Base-by-base conservation (phyloP, 345 rosid species). In the Bruguiera sexangula region DNA sequence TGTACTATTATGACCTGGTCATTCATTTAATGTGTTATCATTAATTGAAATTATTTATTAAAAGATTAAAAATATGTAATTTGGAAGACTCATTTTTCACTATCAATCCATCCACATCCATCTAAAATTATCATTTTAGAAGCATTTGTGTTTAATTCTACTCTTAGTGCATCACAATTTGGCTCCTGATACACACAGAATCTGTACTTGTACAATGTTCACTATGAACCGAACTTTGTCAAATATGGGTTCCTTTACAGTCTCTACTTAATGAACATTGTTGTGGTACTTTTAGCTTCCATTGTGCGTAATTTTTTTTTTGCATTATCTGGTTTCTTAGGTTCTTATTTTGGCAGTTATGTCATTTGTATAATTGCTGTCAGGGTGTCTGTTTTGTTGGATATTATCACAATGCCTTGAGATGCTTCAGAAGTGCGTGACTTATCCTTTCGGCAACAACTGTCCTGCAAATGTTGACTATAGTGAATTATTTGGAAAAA, bases 381-480 rank as follows among this genome's bases (percentile, higher is more conserved):
- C 30, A 36, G 79, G 24, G 50, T 53, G 54, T 57, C 29, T 18
- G 39, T 71, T 69, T 71, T 76, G 76, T 54, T 72, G 73, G 66
- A 66, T 52, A 62, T 54, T 37, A 62, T 73, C 10, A 74, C 69
- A 60, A 29, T 69, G 72, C 39, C 68, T 52, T 50, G 55, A 29
- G 74, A 72, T 72, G 63, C 65, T 75, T 59, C 66, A 61, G 51
- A 43, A 76, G 11, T 29, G 36, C 55, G 57, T 52, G 71, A 37
- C 61, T 65, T 57, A 55, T 74, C 75, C 54, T 75, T 67, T 60
- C 67, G 66, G 71, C 52, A 57, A 50, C 26, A 36, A 48, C 70
- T 48, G 68, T 69, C 59, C 59, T 29, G 20, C 60, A 66, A 75
- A 58, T 72, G 69, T 67, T 75, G 78, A 68, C 72, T 68, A 54